phyloP scores from a whole-genome alignment of 169 alveolate genomes.

The Fabrea salina region DNA sequence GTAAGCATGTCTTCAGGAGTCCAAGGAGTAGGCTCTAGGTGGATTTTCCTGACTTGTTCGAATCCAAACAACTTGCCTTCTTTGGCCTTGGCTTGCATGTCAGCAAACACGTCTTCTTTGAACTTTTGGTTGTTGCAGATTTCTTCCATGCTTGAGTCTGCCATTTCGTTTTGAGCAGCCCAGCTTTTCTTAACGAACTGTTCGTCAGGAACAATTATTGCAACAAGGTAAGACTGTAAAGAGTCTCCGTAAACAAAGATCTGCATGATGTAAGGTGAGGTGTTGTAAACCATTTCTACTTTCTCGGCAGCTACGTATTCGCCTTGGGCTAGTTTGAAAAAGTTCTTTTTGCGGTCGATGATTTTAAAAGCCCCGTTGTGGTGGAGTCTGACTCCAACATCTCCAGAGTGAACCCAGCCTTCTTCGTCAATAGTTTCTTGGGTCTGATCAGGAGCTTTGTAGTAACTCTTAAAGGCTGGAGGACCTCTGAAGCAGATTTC shows the following conservation, averaged over 20 bases:
- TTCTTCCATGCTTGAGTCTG: conserved; percentile 24
- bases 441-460: conserved; percentile 55
- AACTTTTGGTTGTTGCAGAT: conserved; percentile 38
- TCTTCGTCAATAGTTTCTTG: conserved; percentile 53
- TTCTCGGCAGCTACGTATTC: conserved; percentile 96
- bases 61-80: conserved; percentile 63
- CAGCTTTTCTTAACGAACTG: neutral
- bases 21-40: conserved; percentile 61
- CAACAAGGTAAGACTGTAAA: conserved; percentile 32
- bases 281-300: conserved; percentile 52
- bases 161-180: neutral
- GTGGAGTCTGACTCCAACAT: conserved; percentile 55
- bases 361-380: conserved; percentile 84
- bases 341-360: conserved; percentile 93
- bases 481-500: conserved; percentile 77
- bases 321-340: conserved; percentile 95
- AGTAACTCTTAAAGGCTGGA: conserved; percentile 63
- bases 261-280: conserved; percentile 9
- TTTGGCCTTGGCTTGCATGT: conserved; percentile 44
- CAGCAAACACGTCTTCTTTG: conserved; percentile 51
- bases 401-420: conserved; percentile 72
- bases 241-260: conserved; percentile 47
- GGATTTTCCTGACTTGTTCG: conserved; percentile 71
- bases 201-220: conserved; percentile 33
- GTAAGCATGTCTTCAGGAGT: conserved; percentile 74